Base-by-base conservation (phyloP, 495 filamentous ascomycete genomes). In the Wilcoxina mikolae region DNA sequence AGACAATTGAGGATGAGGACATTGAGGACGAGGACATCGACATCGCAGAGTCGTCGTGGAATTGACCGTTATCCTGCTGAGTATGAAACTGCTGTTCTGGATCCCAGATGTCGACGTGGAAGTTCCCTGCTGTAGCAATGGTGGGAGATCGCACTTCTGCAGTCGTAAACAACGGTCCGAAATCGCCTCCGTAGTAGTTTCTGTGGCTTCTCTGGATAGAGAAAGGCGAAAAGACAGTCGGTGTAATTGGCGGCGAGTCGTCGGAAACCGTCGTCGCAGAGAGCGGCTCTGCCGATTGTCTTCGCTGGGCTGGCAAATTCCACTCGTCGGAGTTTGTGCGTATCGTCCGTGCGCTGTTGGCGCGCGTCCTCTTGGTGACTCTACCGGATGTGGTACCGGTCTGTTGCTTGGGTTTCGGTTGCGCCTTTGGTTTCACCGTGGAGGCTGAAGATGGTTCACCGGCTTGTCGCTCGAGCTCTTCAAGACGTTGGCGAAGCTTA, bases 401-500 rank as follows among this genome's bases (percentile, higher is more conserved):
- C 5, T 5, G 42, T 26, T 3, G 20, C 4, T 7, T 52, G 49
- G 20, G 7, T 7, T 41, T 41, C 10, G 28, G 18, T 24, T 60
- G 41, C 51, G 64, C 31, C 54, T 64, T 57, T 18, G 58, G 25
- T 27, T 51, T 60, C 24, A 50, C 38, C 31, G 58, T 10, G 12
- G 51, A 31, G 23, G 20, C 28, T 23, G 55, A 41, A 25, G 39
- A 27, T 12, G 27, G 7, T 54, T 60, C 61, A n/a, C 62, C 61
- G 52, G 62, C 59, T 35, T 60, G 59, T 29, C 59, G 54, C 46
- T 66, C 63, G 22, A 66, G 63, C 17, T 65, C 59, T 28, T 66
- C 62, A 27, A 65, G 56, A 24, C 59, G 53, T 45, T 58, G 49
- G 12, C 59, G 59, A 29, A 66, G 63, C 48, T 65, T 65, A n/a